These are phyloP conservation scores for Diaporthe longicolla DNA, from an alignment of 2,329 filamentous ascomycete species.

Conservation along the genomic window DNA sequence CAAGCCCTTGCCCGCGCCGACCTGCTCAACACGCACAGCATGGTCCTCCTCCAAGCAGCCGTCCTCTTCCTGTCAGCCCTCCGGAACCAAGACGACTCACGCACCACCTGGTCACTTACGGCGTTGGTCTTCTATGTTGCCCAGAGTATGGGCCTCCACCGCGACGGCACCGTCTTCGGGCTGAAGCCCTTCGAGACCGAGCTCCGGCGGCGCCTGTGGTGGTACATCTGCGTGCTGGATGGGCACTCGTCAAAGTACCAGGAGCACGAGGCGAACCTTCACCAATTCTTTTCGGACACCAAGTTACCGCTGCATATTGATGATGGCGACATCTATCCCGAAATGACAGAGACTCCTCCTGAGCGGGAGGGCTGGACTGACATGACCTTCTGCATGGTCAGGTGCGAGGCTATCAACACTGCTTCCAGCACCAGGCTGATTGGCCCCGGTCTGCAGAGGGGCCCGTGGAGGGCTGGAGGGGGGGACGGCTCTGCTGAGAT, in stretches of 20 bases:
- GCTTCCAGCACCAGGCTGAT: constrained; percentile 33
- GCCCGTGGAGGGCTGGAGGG: not conserved
- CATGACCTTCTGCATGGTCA: constrained; percentile 58
- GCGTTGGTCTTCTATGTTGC: constrained; percentile 68
- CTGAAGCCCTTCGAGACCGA: constrained; percentile 70
- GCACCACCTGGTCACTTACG: constrained; percentile 71
- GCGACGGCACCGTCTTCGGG: constrained; percentile 62
- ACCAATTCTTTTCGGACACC: constrained; percentile 60
- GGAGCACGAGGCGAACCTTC: constrained; percentile 60
- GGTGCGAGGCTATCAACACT: constrained; percentile 52
- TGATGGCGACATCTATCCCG: constrained; percentile 60
- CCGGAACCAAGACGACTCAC: constrained; percentile 59
- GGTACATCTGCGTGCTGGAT: constrained; percentile 70
- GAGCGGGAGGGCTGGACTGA: constrained; percentile 66
- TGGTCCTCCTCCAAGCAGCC: constrained; percentile 71
- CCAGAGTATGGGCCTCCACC: constrained; percentile 64
- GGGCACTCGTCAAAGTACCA: constrained; percentile 66
- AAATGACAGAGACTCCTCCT: constrained; percentile 59
- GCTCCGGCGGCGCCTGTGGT: constrained; percentile 72
- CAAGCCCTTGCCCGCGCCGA: constrained; percentile 70
- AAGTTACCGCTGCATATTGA: constrained; percentile 66
- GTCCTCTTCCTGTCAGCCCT: constrained; percentile 66
- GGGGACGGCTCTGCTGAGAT: not conserved
- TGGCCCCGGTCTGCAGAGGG: constrained; percentile 2
- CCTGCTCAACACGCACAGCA: constrained; percentile 68